Evolutionary conservation across 2,329 filamentous ascomycete genomes (phyloP).

Genomic region (Fusarium sp.): DNA sequence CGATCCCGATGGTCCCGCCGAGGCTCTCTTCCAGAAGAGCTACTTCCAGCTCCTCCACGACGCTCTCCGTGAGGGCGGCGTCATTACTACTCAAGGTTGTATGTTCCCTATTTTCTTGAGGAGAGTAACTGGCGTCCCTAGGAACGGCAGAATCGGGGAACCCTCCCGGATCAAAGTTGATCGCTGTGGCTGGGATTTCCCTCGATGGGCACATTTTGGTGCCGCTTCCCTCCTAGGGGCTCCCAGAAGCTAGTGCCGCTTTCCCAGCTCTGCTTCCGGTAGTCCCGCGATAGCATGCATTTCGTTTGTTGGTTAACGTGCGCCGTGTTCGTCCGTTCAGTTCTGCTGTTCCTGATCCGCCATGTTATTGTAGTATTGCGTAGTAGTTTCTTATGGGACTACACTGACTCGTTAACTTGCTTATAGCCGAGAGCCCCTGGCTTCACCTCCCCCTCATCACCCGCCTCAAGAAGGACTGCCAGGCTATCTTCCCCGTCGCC

Average conservation of each 20-base stretch:
- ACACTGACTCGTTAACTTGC: slow-evolving; percentile 26
- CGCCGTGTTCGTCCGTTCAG: slow-evolving; percentile 11
- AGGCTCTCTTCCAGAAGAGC: slow-evolving; percentile 96
- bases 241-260: slow-evolving; percentile 53
- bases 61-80: slow-evolving; percentile 92
- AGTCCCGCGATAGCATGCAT: slow-evolving; percentile 48
- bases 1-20: slow-evolving; percentile 95
- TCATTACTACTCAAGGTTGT: slow-evolving; percentile 99
- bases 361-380: slow-evolving; percentile 24
- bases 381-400: slow-evolving; percentile 15
- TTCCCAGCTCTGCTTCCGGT: slow-evolving; percentile 50
- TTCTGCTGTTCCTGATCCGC: slow-evolving; percentile 35
- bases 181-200: slow-evolving; percentile 18
- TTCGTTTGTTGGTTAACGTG: slow-evolving; percentile 20
- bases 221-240: slow-evolving; percentile 45
- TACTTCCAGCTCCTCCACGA: slow-evolving; percentile 95
- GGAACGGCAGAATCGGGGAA: slow-evolving; percentile 45
- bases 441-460: slow-evolving; percentile 94
- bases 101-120: slow-evolving; percentile 75
- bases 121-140: slow-evolving; percentile 51
- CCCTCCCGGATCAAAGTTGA: slow-evolving; percentile 33
- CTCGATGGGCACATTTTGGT: slow-evolving; percentile 41
- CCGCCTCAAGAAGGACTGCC: slow-evolving; percentile 96
- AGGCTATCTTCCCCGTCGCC: slow-evolving; percentile 94
- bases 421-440: slow-evolving; percentile 97